Evolutionary conservation across 1,139 yeast genomes (phyloP), one percentile per base, ranked within the genome.

Genomic region (Candida buenavistaensis): DNA sequence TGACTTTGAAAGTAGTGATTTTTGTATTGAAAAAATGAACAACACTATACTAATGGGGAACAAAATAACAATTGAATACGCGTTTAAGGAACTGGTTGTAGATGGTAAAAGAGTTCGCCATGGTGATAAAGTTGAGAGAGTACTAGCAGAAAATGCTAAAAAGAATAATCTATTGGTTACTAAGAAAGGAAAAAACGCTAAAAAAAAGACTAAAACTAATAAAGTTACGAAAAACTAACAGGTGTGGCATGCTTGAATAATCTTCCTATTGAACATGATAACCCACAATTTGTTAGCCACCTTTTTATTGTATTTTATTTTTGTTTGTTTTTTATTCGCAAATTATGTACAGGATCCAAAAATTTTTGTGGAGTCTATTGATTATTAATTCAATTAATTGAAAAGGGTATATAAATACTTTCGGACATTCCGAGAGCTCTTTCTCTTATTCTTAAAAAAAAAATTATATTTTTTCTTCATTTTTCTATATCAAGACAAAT

Each of bases 111-210:
- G 68, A 32, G 64, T 60, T 8, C 71, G 76, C 30, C 95, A 88
- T 50, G 97, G 97, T n/a, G 94, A 83, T 48, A 72, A 71, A 19
- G 79, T 79, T 0, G 97, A 90, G 51, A 68, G 97, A 47, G 45
- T 75, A 33, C 65, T 90, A 40, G 92, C 94, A 12, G 74, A 70
- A 32, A 82, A 79, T 51, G 95, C 94, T 3, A 64, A 62, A 45
- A 52, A 52, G 35, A 65, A 72, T 43, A 54, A 59, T 19, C 39
- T 55, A 21, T 16, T 47, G 21, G 30, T 27, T 7, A 28, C 20
- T 2, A 28, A 23, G 15, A 15, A 14, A n/a, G 20, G 26, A 14
- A 31, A 22, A 8, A 17, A 14, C 4, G 27, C 23, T 6, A 26
- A 19, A 14, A 19, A 23, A 21, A 13, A 19, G 23, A 24, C 14